These are phyloP conservation scores for Ramichloridium luteum DNA, from an alignment of 2,329 filamentous ascomycete species.

Conservation along the genomic window DNA sequence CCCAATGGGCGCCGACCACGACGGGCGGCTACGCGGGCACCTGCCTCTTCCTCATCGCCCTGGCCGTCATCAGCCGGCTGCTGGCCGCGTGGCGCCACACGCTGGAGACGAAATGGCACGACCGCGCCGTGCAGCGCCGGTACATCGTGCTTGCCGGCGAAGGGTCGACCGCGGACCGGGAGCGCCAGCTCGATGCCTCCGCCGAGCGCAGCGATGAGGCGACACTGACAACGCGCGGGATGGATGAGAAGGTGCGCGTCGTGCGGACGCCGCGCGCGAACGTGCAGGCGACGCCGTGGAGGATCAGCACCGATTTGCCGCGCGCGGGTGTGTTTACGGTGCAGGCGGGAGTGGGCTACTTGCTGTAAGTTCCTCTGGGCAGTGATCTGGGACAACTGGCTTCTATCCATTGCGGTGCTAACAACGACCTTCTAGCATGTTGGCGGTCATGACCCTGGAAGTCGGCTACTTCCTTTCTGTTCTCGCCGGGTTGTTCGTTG, in stretches of 20 bases:
- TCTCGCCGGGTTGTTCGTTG: conserved; percentile 70
- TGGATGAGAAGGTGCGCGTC: conserved; percentile 69
- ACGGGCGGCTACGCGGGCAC: conserved; percentile 70
- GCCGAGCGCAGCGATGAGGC: conserved; percentile 48
- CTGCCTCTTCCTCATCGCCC: conserved; percentile 77
- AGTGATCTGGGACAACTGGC: neutral
- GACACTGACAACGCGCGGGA: conserved; percentile 58
- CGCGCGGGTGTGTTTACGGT: conserved; percentile 59
- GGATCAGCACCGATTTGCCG: conserved; percentile 66
- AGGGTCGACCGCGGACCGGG: conserved; percentile 38
- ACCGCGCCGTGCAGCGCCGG: conserved; percentile 58
- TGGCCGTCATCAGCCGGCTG: conserved; percentile 56
- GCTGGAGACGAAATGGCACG: conserved; percentile 55
- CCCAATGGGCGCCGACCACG: conserved; percentile 59
- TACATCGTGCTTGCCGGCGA: conserved; percentile 62
- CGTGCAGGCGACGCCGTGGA: conserved; percentile 55
- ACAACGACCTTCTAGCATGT: conserved; percentile 51
- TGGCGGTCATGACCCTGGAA: conserved; percentile 84
- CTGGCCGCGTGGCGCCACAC: conserved; percentile 57
- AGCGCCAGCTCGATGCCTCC: conserved; percentile 12
- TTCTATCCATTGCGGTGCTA: neutral
- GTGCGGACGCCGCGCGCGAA: conserved; percentile 41
- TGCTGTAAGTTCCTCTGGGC: conserved; percentile 54
- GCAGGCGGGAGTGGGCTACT: conserved; percentile 66
- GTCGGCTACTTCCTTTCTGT: conserved; percentile 74